Percentiles rank a stretch among this genome's conserved stretches.
Evolutionary conservation across 371 early-diverging fungal species (phyloP).

Genomic region (Mucor lusitanicus): DNA sequence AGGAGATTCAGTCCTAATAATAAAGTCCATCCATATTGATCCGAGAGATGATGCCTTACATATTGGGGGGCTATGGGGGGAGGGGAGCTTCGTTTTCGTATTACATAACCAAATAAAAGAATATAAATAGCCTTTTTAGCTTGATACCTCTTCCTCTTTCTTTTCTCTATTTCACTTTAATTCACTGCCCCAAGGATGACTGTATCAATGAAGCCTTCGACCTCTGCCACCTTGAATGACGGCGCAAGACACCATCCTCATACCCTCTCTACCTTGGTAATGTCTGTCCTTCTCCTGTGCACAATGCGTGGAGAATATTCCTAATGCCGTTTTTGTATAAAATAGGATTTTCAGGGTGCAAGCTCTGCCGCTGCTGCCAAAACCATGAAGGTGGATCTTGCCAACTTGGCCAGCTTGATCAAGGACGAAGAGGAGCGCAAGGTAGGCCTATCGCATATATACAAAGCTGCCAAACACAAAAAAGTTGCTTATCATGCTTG

Average conservation of each 20-base stretch:
- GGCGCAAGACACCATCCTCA: constrained; percentile 52
- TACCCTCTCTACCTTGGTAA: constrained; percentile 58
- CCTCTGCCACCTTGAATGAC: constrained; percentile 3
- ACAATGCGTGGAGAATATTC: neutral
- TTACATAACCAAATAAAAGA: neutral
- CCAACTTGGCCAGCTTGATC: constrained; percentile 52
- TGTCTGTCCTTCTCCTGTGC: neutral
- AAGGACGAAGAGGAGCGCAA: constrained; percentile 57
- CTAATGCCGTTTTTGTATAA: neutral
- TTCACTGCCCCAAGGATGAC: neutral
- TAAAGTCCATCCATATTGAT: neutral
- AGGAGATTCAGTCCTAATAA: constrained; percentile 69
- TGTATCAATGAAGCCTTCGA: neutral
- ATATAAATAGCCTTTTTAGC: neutral
- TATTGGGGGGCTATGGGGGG: neutral
- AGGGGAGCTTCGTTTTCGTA: neutral
- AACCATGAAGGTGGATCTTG: constrained; percentile 66
- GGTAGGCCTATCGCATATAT: constrained; percentile 30
- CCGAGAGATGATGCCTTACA: neutral
- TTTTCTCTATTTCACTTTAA: neutral
- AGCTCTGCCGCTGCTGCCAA: constrained; percentile 69
- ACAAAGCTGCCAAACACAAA: neutral
- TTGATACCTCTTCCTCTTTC: constrained; percentile 2
- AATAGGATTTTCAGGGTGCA: constrained; percentile 67
- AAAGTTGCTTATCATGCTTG: neutral